Percentiles rank a stretch among this genome's conserved stretches.
These are phyloP conservation scores for Bjerkandera adusta DNA, from an alignment of 1,284 basidiomycete genomes.

Conservation along the genomic window DNA sequence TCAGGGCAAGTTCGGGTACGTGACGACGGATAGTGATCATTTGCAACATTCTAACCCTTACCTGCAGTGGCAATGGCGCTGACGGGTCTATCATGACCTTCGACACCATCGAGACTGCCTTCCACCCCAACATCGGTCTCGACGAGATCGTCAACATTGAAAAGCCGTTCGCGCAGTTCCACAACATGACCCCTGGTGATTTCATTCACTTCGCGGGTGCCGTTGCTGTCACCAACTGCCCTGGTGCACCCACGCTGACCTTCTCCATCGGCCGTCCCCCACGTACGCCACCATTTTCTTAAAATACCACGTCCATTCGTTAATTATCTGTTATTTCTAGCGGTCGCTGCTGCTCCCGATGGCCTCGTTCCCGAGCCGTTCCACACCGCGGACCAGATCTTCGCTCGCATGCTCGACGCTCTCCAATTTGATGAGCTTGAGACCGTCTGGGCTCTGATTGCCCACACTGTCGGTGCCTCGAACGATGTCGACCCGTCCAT, in stretches of 20 bases:
- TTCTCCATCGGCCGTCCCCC: conserved; percentile 25
- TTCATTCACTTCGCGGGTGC: conserved; percentile 31
- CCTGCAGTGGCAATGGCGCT: conserved; percentile 26
- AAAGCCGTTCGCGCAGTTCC: conserved; percentile 24
- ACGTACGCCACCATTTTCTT: not conserved
- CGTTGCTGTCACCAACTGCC: conserved; percentile 28
- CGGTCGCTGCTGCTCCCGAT: conserved; percentile 1
- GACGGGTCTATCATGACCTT: conserved; percentile 30
- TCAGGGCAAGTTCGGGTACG: conserved; percentile 20
- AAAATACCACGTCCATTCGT: conserved; percentile 7
- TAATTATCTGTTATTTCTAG: not conserved
- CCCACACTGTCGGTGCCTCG: conserved; percentile 27
- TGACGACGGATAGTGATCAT: not conserved
- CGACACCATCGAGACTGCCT: conserved; percentile 23
- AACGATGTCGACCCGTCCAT: conserved; percentile 27
- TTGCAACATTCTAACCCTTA: not conserved
- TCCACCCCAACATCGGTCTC: conserved; percentile 27
- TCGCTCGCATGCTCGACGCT: conserved; percentile 26
- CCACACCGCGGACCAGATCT: conserved; percentile 27
- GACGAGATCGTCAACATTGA: conserved; percentile 28
- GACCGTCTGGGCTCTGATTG: conserved; percentile 27
- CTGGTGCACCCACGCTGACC: conserved; percentile 27
- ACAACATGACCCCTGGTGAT: conserved; percentile 30
- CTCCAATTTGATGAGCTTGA: conserved; percentile 27
- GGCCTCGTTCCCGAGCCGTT: conserved; percentile 9